Evolutionary conservation across 2,329 filamentous ascomycete genomes (phyloP).

Genomic region (Trichoderma citrinoviride): DNA sequence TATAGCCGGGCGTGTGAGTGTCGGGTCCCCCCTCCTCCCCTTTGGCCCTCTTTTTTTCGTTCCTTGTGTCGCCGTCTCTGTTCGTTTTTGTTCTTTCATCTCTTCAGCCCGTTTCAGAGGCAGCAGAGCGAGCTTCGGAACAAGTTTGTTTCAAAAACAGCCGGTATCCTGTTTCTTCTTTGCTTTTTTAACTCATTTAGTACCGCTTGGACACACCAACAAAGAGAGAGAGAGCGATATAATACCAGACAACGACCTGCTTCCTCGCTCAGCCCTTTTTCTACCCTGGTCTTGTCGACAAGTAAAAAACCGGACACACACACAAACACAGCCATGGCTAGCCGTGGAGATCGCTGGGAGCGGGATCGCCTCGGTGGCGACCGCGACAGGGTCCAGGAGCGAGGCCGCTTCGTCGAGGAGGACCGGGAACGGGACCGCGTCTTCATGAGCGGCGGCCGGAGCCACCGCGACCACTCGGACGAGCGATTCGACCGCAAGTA

Average conservation of each 20-base stretch:
- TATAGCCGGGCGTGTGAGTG: conserved; percentile 1
- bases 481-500: conserved; percentile 46
- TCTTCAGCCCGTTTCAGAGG: background rate
- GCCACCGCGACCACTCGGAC: conserved; percentile 48
- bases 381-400: conserved; percentile 36
- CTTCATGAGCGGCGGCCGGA: conserved; percentile 36
- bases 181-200: too few species aligned
- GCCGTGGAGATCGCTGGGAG: conserved; percentile 48
- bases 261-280: background rate
- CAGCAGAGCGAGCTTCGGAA: too few species aligned
- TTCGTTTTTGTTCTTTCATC: conserved; percentile 12
- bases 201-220: too few species aligned
- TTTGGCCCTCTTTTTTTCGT: background rate
- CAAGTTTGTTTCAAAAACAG: background rate
- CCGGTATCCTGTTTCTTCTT: too few species aligned
- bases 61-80: background rate
- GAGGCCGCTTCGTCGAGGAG: conserved; percentile 53
- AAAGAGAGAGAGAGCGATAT: background rate
- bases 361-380: conserved; percentile 48
- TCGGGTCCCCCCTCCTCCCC: background rate
- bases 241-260: too few species aligned
- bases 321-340: conserved; percentile 14
- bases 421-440: conserved; percentile 40
- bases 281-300: background rate
- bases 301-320: background rate